These are phyloP conservation scores for Trichoderma sp. DNA, from an alignment of 2,329 filamentous ascomycete species.

Conservation along the genomic window DNA sequence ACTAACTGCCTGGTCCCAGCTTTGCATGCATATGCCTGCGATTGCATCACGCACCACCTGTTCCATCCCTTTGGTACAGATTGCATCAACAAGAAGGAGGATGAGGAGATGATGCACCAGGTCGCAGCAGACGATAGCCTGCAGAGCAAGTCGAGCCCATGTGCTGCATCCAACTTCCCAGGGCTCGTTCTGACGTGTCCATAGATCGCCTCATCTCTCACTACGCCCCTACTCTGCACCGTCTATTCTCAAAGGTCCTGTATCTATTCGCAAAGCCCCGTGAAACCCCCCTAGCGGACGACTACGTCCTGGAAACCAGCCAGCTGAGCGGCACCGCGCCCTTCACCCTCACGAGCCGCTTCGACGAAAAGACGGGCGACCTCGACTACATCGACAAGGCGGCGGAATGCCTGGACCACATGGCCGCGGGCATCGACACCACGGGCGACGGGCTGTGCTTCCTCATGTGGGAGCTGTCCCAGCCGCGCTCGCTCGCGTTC, in stretches of 20 bases:
- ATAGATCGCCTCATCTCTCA: constrained; percentile 61
- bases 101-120: constrained; percentile 68
- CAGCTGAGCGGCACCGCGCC: constrained; percentile 49
- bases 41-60: constrained; percentile 70
- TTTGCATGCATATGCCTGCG: constrained; percentile 69
- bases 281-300: constrained; percentile 60
- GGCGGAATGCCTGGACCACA: constrained; percentile 71
- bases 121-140: constrained; percentile 68
- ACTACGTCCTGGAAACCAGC: constrained; percentile 59
- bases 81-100: constrained; percentile 57
- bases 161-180: neutral
- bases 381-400: constrained; percentile 60
- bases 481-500: constrained; percentile 53
- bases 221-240: constrained; percentile 57
- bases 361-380: constrained; percentile 53
- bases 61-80: constrained; percentile 67
- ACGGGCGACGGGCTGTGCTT: constrained; percentile 71
- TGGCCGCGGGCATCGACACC: constrained; percentile 72
- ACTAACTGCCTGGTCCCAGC: constrained; percentile 30
- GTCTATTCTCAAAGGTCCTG: constrained; percentile 50
- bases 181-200: too few relatives aligned
- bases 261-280: constrained; percentile 56
- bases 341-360: constrained; percentile 62
- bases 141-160: constrained; percentile 53
- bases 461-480: constrained; percentile 71